Evolutionary conservation across 768 basidiomycete species (phyloP).

Genomic region (Calvatia gigantea): DNA sequence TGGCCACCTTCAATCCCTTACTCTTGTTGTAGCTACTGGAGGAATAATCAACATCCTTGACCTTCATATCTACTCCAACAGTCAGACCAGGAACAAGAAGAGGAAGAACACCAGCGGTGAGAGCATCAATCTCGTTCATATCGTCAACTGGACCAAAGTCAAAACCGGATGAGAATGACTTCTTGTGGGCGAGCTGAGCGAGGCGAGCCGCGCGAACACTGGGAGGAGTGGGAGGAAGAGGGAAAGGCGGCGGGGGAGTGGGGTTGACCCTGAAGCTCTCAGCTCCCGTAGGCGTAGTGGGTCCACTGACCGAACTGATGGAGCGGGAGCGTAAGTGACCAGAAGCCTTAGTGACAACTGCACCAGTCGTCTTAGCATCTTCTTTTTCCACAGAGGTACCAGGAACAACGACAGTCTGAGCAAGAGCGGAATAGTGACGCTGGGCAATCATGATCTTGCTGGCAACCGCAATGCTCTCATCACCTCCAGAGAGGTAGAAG

Average conservation of each 20-base stretch:
- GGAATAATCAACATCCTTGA: constrained; percentile 43
- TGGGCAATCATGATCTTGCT: constrained; percentile 70
- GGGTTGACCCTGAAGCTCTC: constrained; percentile 34
- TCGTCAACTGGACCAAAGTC: constrained; percentile 56
- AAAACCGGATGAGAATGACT: constrained; percentile 62
- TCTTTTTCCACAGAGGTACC: constrained; percentile 38
- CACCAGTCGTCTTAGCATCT: constrained; percentile 32
- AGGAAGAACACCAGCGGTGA: constrained; percentile 67
- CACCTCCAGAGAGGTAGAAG: constrained; percentile 47
- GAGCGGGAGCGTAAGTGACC: constrained; percentile 64
- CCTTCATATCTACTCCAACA: constrained; percentile 52
- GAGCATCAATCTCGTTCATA: constrained; percentile 65
- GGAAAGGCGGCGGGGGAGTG: constrained; percentile 58
- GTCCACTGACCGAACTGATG: constrained; percentile 44
- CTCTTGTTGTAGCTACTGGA: constrained; percentile 38
- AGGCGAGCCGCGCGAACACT: constrained; percentile 55
- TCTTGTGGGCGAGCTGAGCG: constrained; percentile 54
- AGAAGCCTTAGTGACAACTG: constrained; percentile 24
- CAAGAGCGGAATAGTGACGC: constrained; percentile 68
- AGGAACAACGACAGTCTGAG: constrained; percentile 58
- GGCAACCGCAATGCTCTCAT: constrained; percentile 48
- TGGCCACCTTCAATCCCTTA: constrained; percentile 33
- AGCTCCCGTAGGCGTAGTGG: constrained; percentile 34
- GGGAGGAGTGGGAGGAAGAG: constrained; percentile 74
- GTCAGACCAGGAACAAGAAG: constrained; percentile 64